A percentile compares a stretch with the other conserved stretches of the same genome.
Conservation (phyloP, 495 filamentous ascomycete species). For the Xylaria castorea region DNA sequence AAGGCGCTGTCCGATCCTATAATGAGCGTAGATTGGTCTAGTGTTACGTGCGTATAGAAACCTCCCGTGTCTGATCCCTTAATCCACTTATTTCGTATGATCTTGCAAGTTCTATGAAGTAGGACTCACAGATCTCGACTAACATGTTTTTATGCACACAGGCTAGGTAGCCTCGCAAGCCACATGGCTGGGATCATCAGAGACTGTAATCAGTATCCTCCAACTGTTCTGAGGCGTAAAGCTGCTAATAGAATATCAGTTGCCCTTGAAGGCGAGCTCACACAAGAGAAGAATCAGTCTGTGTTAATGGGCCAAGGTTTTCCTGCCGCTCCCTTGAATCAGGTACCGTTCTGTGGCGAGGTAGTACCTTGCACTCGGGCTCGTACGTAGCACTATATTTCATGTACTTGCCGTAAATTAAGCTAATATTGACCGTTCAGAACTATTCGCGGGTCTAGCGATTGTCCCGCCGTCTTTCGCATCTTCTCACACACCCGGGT, state of each 20-base stretch:
- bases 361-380: constrained; percentile 44
- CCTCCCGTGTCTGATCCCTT: not conserved
- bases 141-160: not conserved
- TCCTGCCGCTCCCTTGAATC: constrained; percentile 49
- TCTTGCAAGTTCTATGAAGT: not conserved
- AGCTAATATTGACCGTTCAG: constrained; percentile 34
- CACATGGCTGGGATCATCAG: constrained; percentile 60
- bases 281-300: constrained; percentile 46
- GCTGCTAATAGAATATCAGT: constrained; percentile 34
- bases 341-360: constrained; percentile 50
- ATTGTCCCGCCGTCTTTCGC: constrained; percentile 55
- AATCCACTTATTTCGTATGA: not conserved
- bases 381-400: constrained; percentile 36
- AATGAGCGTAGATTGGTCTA: constrained; percentile 57
- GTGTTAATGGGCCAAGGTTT: constrained; percentile 43
- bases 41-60: constrained; percentile 47
- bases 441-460: constrained; percentile 61
- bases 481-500: constrained; percentile 54
- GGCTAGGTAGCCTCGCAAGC: constrained; percentile 57
- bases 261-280: constrained; percentile 50
- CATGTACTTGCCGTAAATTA: not conserved
- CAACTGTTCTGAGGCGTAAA: not conserved
- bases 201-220: constrained; percentile 45
- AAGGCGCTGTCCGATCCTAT: constrained; percentile 45
- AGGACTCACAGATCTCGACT: not conserved